phyloP scores from a whole-genome alignment of 495 filamentous ascomycete species.

The Xylaria venustula region DNA sequence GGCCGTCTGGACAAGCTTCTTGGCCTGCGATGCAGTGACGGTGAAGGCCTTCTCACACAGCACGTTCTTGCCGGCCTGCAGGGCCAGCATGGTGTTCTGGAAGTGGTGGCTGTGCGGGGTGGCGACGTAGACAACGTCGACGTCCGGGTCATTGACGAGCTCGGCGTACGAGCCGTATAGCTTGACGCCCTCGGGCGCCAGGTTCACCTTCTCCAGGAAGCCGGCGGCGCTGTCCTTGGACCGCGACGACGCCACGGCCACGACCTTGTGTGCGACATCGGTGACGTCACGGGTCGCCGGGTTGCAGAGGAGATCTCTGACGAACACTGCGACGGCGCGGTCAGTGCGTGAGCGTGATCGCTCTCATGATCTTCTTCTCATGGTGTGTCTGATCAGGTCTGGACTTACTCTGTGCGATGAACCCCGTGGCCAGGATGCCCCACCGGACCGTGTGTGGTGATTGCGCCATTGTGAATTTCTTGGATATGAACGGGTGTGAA shows the following conservation, averaged over 20 bases:
- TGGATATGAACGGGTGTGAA: background rate
- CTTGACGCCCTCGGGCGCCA: slow-evolving; percentile 60
- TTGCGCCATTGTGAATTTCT: slow-evolving; percentile 35
- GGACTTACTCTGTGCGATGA: slow-evolving; percentile 69
- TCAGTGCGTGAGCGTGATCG: background rate
- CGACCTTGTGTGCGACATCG: slow-evolving; percentile 76
- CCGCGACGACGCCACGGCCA: slow-evolving; percentile 79
- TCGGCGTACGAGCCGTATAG: slow-evolving; percentile 81
- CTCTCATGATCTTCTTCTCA: background rate
- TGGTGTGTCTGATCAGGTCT: background rate
- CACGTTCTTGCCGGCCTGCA: slow-evolving; percentile 83
- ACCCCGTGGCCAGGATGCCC: slow-evolving; percentile 83
- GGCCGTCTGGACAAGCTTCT: slow-evolving; percentile 71
- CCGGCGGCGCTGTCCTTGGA: slow-evolving; percentile 63
- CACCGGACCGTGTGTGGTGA: slow-evolving; percentile 64
- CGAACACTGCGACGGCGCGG: slow-evolving; percentile 56
- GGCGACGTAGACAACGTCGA: slow-evolving; percentile 90
- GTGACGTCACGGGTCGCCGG: slow-evolving; percentile 67
- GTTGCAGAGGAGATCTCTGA: slow-evolving; percentile 77
- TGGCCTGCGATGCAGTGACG: slow-evolving; percentile 78
- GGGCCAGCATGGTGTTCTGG: slow-evolving; percentile 79
- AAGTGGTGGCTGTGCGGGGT: slow-evolving; percentile 97
- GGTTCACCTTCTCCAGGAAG: slow-evolving; percentile 66
- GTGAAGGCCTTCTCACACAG: slow-evolving; percentile 94
- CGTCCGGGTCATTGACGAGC: slow-evolving; percentile 69